These are phyloP conservation scores for Whalleya microplaca DNA, from an alignment of 2,329 filamentous ascomycete genomes.

Conservation along the genomic window DNA sequence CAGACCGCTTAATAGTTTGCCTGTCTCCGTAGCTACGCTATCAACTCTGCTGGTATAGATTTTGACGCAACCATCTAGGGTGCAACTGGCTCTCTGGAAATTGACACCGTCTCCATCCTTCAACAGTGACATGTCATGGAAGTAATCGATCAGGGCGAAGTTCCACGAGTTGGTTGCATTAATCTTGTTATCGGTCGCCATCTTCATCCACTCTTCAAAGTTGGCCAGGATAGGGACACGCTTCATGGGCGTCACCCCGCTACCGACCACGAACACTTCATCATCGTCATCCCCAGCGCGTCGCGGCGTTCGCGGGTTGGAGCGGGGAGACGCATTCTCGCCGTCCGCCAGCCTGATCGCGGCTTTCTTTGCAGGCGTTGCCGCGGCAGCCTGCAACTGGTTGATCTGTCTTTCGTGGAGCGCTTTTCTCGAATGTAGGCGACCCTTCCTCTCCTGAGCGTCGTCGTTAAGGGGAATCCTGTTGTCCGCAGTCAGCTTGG, in stretches of 20 bases:
- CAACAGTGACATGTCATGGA: conserved; percentile 96
- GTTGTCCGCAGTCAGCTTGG: conserved; percentile 20
- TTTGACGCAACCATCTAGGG: conserved; percentile 96
- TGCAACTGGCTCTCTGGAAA: conserved; percentile 98
- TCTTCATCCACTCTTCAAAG: conserved; percentile 99
- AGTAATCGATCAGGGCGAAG: conserved; percentile 99
- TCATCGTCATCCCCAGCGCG: conserved; percentile 51
- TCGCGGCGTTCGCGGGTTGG: conserved; percentile 60
- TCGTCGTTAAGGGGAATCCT: conserved; percentile 98
- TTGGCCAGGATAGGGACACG: conserved; percentile 94
- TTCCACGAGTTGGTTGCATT: conserved; percentile 99
- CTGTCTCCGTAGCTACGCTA: conserved; percentile 96
- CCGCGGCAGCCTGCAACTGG: conserved; percentile 79
- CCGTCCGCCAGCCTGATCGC: conserved; percentile 61
- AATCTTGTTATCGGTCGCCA: conserved; percentile 99
- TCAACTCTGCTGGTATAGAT: conserved; percentile 99
- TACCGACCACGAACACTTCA: conserved; percentile 70
- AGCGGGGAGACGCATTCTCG: conserved; percentile 59
- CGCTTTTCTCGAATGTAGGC: conserved; percentile 84
- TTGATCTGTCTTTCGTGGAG: conserved; percentile 91
- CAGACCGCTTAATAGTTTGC: conserved; percentile 89
- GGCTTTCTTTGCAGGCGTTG: conserved; percentile 67
- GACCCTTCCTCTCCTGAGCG: conserved; percentile 84
- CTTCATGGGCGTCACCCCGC: conserved; percentile 91
- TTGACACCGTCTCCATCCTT: conserved; percentile 98